These are phyloP conservation scores for Mucor indicus DNA, from an alignment of 371 early-diverging fungal species.

Conservation along the genomic window DNA sequence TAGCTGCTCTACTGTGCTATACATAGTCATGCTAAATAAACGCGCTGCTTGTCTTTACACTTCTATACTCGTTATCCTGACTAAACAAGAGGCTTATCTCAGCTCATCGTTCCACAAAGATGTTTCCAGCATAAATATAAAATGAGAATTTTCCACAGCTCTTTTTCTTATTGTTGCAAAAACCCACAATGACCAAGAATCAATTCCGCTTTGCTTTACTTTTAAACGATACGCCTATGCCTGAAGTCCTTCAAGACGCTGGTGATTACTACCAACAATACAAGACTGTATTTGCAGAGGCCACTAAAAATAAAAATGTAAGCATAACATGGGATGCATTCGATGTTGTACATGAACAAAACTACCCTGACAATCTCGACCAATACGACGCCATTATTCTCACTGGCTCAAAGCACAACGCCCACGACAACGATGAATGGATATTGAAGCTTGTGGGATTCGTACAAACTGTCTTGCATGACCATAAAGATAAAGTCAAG, in stretches of 20 bases:
- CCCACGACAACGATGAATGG: slow-evolving; percentile 57
- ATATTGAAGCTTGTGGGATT: slow-evolving; percentile 50
- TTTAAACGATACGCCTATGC: slow-evolving; percentile 56
- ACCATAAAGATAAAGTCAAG: slow-evolving; percentile 8
- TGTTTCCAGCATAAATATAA: too few relatives aligned
- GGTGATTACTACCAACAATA: slow-evolving; percentile 56
- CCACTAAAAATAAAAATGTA: slow-evolving; percentile 11
- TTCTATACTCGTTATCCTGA: too few relatives aligned
- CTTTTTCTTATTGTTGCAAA: too few relatives aligned
- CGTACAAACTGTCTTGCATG: slow-evolving; percentile 14
- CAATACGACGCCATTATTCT: slow-evolving; percentile 28
- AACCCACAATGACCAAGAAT: slow-evolving; percentile 10
- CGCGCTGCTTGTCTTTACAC: too few relatives aligned
- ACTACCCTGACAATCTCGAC: slow-evolving; percentile 34
- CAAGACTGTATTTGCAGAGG: slow-evolving; percentile 29
- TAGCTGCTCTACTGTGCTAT: too few relatives aligned
- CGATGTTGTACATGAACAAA: slow-evolving; percentile 40
- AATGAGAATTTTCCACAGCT: too few relatives aligned
- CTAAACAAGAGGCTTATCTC: too few relatives aligned
- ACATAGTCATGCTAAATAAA: too few relatives aligned
- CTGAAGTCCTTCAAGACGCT: slow-evolving; percentile 40
- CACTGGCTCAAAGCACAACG: slow-evolving; percentile 28
- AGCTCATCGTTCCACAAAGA: too few relatives aligned
- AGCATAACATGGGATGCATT: slow-evolving; percentile 33
- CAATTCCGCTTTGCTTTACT: slow-evolving; percentile 37